A percentile compares a stretch with the other conserved stretches of the same genome.
Conservation (phyloP, 805 yeast species). For the Metschnikowia aberdeeniae region DNA sequence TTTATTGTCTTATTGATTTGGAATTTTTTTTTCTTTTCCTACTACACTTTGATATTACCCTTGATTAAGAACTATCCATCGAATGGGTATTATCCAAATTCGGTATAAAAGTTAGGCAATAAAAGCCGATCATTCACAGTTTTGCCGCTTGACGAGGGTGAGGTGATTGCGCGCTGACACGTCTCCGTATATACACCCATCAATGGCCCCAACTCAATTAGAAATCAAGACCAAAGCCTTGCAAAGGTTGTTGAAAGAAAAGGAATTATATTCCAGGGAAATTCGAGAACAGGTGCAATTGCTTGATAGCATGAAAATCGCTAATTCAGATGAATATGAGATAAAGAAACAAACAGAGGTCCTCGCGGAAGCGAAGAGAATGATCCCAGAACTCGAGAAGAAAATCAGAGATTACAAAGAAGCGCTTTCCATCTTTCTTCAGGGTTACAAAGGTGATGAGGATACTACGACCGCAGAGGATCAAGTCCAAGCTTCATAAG, state of each 20-base stretch:
- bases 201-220: conserved; percentile 66
- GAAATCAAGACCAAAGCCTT: conserved; percentile 72
- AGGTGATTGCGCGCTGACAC: not conserved
- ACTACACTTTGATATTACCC: too few relatives aligned
- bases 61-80: too few relatives aligned
- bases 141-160: not conserved
- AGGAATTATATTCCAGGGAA: conserved; percentile 56
- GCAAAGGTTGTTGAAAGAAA: conserved; percentile 65
- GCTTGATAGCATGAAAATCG: conserved; percentile 45
- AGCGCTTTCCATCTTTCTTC: conserved; percentile 39
- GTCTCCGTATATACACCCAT: not conserved
- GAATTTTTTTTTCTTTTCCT: too few relatives aligned
- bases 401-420: conserved; percentile 28
- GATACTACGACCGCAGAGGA: conserved; percentile 26
- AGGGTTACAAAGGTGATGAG: conserved; percentile 31
- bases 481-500: conserved; percentile 7
- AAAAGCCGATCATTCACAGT: too few relatives aligned
- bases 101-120: too few relatives aligned
- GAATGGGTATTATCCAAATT: too few relatives aligned
- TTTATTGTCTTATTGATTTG: too few relatives aligned
- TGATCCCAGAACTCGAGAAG: conserved; percentile 26
- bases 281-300: conserved; percentile 47
- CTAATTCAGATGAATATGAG: conserved; percentile 59
- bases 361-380: conserved; percentile 35
- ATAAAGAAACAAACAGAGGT: conserved; percentile 46